These are phyloP conservation scores for Pezicula carpinea DNA, from an alignment of 2,329 filamentous ascomycete species.

Conservation along the genomic window DNA sequence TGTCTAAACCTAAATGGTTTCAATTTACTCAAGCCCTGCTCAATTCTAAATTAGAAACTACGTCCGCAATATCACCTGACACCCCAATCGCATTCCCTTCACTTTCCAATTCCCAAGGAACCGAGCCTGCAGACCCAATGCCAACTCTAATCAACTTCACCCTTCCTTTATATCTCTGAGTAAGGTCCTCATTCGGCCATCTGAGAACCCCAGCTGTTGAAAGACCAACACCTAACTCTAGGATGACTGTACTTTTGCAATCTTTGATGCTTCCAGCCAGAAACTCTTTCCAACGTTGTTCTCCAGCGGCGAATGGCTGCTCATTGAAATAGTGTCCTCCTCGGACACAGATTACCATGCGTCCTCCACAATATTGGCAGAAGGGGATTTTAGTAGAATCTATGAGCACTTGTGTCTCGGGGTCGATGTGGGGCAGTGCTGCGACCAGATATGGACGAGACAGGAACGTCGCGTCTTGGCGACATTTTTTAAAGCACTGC, in stretches of 20 bases:
- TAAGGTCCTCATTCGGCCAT: constrained; percentile 10
- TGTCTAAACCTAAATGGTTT: no score
- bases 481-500: constrained; percentile 28
- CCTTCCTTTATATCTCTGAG: not conserved
- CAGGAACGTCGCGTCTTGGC: constrained; percentile 18
- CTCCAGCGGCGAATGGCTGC: constrained; percentile 18
- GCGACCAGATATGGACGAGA: not conserved
- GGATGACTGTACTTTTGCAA: constrained; percentile 7
- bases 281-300: constrained; percentile 21
- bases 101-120: not conserved
- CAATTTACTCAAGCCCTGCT: no score
- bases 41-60: not conserved
- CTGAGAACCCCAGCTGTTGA: constrained; percentile 12
- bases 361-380: constrained; percentile 23
- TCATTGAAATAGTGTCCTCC: constrained; percentile 27
- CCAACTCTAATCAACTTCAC: constrained; percentile 7
- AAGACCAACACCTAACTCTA: constrained; percentile 15
- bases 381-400: constrained; percentile 19
- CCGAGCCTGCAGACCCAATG: not conserved
- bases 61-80: not conserved
- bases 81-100: not conserved
- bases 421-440: not conserved
- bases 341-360: constrained; percentile 26
- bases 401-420: constrained; percentile 5
- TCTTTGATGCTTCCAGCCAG: not conserved